Evolutionary conservation across 2,329 filamentous ascomycete genomes (phyloP), one percentile per base, ranked within the genome.

Genomic region (Chrysoporthe puriensis): DNA sequence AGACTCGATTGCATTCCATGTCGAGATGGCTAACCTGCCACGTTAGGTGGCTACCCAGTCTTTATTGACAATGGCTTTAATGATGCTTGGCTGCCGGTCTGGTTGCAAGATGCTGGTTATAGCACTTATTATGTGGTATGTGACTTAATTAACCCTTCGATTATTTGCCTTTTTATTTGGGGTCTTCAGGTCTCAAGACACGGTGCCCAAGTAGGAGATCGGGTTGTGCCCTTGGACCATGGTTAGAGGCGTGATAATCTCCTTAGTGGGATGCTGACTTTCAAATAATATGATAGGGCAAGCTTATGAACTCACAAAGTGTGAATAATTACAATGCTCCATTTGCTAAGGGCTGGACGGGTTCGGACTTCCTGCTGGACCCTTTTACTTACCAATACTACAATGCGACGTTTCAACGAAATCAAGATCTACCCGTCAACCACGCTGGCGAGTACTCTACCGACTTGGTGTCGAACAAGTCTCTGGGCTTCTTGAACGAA

Each of bases 91-190:
- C 81, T 92, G 0, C 90, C 90, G 0, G 74, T 92, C 0, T 93
- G 90, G 90, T 77, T 93, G 26, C 88, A 91, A 71, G 75, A 85
- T 3, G 86, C 85, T 0, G 90, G 89, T 0, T 92, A 92, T 73
- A 86, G 87, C 71, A 92, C 90, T 0, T 92, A 91, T 73, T 93
- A 92, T 72, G 86, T 86, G 34, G 56, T 58, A 58, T 9, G 56
- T 58, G 7, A 21, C 18, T 5, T 44, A 26, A 26, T 26, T 26
- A 26, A 26, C 26, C 26, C 26, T 26, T 26, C 26, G 26, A 26
- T 26, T 26, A 26, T 26, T 26, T 26, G 26, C 26, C 26, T 26
- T 26, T 26, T 26, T 26, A 26, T 26, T 26, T 26, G 26, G 26
- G 26, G 26, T 26, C 26, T 26, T 26, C 26, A 26, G 26, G 26